phyloP scores from a whole-genome alignment of 2,329 filamentous ascomycete species.

The Penicillium brasilianum region DNA sequence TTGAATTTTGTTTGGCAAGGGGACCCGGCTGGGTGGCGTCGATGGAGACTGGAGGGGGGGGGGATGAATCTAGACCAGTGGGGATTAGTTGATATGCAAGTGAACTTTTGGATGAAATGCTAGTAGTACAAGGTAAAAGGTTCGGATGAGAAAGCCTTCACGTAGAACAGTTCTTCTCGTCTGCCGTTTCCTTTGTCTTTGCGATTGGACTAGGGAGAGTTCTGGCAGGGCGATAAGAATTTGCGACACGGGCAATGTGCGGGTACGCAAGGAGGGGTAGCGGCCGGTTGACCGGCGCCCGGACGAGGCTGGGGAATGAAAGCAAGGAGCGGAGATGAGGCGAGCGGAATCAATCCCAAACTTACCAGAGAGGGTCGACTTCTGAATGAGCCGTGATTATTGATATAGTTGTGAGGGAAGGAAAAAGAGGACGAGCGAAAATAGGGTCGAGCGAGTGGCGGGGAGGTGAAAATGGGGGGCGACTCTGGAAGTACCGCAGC shows the following conservation, averaged over 20 bases:
- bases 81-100: slow-evolving; percentile 28
- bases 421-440: not conserved
- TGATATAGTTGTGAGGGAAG: not conserved
- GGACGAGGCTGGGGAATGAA: slow-evolving; percentile 10
- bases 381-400: not conserved
- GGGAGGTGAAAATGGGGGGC: not conserved
- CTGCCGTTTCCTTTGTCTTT: not conserved
- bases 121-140: not conserved
- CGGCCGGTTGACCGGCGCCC: slow-evolving; percentile 6
- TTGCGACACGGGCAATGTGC: slow-evolving; percentile 24
- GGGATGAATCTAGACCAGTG: slow-evolving; percentile 31
- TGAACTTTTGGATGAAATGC: slow-evolving; percentile 5
- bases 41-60: slow-evolving; percentile 26
- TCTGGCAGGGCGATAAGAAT: slow-evolving; percentile 23
- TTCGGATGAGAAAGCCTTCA: not conserved
- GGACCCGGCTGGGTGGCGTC: slow-evolving; percentile 27
- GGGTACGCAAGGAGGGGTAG: slow-evolving; percentile 27
- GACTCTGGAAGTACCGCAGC: not conserved
- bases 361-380: not conserved
- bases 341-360: not conserved
- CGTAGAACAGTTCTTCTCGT: not conserved
- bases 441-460: slow-evolving; percentile 2
- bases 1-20: slow-evolving; percentile 21
- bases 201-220: not conserved
- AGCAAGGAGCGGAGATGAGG: not conserved